Base-by-base conservation (phyloP, 805 yeast species). In the Teunomyces pallodes region DNA sequence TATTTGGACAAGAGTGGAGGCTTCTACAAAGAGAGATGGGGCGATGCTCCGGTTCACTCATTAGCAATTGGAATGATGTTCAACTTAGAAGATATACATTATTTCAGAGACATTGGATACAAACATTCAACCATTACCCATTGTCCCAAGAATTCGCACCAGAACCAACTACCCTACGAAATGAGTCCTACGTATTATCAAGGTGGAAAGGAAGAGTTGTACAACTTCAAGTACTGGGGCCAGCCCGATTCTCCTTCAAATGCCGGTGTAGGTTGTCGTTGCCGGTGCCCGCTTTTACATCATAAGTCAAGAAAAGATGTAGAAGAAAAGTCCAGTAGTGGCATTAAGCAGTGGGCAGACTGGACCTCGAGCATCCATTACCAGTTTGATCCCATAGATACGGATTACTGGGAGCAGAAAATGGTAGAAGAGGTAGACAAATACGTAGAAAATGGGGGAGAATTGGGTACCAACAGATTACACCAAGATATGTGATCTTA, bases 11-110 rank as follows among this genome's bases (percentile, higher is more conserved):
- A 65, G 6, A 70, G 82, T 3, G 89, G 91, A 9, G 97, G 98
- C 0, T 91, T 92, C 61, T 90, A 83, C 76, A 77, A 79, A 46
- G 97, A 94, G 64, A 72, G 99, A 59, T 92, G 98, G 98, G 98
- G 98, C 1, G 98, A 92, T 74, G 97, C 97, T 0, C 96, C 97
- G 0, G 83, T 92, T 4, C 97, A 90, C 64, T 85, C 97, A 0
- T 66, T 94, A 17, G 98, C 95, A 0, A 80, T 87, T 4, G 92
- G 90, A 0, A 75, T 94, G 78, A 74, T 87, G 57, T 69, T 91
- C 36, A 76, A 86, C 49, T 65, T 83, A 2, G 70, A 79, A 2
- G 88, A 91, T 48, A 71, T 92, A 8, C 97, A 92, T 67, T 92
- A 90, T 67, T 92, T 92, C 69, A 72, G 97, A 53, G 97, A 92